Evolutionary conservation across 1,284 basidiomycete genomes (phyloP), one percentile per base, ranked within the genome.

Genomic region (Mycosarcoma maydis): DNA sequence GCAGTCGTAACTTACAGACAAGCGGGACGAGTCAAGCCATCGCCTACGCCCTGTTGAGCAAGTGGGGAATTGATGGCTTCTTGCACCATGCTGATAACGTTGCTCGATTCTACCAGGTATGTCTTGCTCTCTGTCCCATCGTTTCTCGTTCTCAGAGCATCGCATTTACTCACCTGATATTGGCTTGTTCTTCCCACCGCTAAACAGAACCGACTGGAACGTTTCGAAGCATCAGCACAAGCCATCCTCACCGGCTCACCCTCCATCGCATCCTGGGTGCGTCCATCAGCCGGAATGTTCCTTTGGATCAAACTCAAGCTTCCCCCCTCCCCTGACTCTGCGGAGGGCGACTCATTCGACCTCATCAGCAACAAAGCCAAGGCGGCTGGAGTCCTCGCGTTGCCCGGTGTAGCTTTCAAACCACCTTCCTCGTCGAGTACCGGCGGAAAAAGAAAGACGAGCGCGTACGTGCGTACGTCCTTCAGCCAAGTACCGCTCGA

Each of bases 351-450:
- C 82, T 91, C 90, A 3, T 88, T 87, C 73, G 83, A 85, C 16
- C 78, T 96, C 39, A 92, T 97, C 74, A 85, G 87, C 50, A 89
- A 87, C 20, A 89, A 89, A 72, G 93, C 93, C 4, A 85, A 91
- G 45, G 87, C 88, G 50, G 88, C 88, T 46, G 92, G 92, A 24
- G 91, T 98, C 1, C 87, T 98, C n/a, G 92, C 91, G 9, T 86
- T 97, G 3, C 94, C 94, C 0, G 84, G 83, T 8, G 57, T 70
- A 0, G 92, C 92, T 0, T 83, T 82, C 59, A 66, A 49, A 43
- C 68, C 68, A 0, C 61, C 57, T 11, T 39, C 32, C 16, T 13
- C 8, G 16, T n/a, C n/a, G n/a, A n/a, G n/a, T n/a, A n/a, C n/a
- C n/a, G 34, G n/a, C 20, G 22, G 24, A 2, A 23, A 22, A 4